Conservation (phyloP, 768 basidiomycete species). For the Sistotremastrum suecicum region DNA sequence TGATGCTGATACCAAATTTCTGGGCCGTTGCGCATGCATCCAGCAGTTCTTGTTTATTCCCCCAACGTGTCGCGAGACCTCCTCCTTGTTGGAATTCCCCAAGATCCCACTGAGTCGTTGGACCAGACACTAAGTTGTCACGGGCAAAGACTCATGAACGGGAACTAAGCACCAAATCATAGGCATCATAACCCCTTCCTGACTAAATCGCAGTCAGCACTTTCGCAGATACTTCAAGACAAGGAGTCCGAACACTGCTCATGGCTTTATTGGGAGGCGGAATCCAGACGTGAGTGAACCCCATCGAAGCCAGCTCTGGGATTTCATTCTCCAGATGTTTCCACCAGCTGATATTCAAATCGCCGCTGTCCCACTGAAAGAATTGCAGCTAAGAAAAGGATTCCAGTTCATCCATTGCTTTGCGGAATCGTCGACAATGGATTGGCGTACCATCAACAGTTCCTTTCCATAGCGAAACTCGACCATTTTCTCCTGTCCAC, state of each 20-base stretch:
- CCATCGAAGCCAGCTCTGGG: conserved; percentile 46
- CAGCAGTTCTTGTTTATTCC: conserved; percentile 67
- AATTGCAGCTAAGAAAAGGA: conserved; percentile 46
- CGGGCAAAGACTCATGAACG: neutral
- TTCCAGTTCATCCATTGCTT: neutral
- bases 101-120: conserved; percentile 56
- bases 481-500: too few relatives aligned
- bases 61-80: conserved; percentile 66
- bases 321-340: conserved; percentile 53
- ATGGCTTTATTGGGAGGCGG: conserved; percentile 77
- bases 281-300: conserved; percentile 72
- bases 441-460: neutral
- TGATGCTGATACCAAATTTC: conserved; percentile 52
- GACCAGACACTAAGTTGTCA: neutral
- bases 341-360: conserved; percentile 64
- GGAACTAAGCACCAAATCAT: conserved; percentile 46
- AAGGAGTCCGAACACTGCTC: conserved; percentile 28
- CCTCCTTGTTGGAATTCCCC: conserved; percentile 78
- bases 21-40: conserved; percentile 54
- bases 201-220: conserved; percentile 21
- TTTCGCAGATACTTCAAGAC: conserved; percentile 4
- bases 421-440: neutral
- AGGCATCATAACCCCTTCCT: conserved; percentile 75
- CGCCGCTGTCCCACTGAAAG: conserved; percentile 66
- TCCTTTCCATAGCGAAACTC: too few relatives aligned